Evolutionary conservation across 768 basidiomycete species (phyloP).

Genomic region (Dentipellis fragilis): DNA sequence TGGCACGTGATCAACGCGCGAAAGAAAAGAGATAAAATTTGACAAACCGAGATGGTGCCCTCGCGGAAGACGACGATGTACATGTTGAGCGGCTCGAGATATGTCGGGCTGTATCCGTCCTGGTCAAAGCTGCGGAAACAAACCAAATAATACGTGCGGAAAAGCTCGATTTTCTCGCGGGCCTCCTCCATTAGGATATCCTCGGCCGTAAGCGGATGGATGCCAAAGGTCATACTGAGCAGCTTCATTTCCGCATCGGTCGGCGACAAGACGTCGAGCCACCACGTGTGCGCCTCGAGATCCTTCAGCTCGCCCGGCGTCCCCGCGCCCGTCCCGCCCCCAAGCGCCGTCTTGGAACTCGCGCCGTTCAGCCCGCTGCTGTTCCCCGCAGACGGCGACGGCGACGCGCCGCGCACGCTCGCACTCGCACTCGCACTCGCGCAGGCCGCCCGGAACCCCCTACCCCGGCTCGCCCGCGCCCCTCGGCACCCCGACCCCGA

Average conservation of each 20-base stretch:
- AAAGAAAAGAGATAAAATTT: not conserved
- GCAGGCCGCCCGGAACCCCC: too few species aligned
- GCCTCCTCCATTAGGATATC: constrained; percentile 99
- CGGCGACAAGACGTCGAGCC: constrained; percentile 88
- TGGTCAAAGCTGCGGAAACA: constrained; percentile 99
- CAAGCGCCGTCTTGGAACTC: constrained; percentile 1
- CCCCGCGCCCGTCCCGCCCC: not conserved
- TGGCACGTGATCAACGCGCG: not conserved
- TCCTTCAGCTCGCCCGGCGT: not conserved
- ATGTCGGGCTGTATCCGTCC: constrained; percentile 92
- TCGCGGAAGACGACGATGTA: constrained; percentile 99
- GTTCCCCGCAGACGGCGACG: not conserved
- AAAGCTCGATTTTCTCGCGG: constrained; percentile 98
- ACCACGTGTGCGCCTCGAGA: constrained; percentile 80
- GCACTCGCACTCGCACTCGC: not conserved
- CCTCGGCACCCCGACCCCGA: too few species aligned
- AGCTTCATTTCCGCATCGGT: constrained; percentile 99
- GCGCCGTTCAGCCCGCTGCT: constrained; percentile 1
- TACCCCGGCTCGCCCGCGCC: too few species aligned
- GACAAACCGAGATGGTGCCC: constrained; percentile 82
- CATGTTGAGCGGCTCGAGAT: constrained; percentile 98
- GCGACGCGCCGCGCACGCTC: not conserved
- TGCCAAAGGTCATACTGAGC: constrained; percentile 80
- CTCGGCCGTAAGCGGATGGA: constrained; percentile 97
- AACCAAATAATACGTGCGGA: constrained; percentile 96